Base-by-base conservation (phyloP, 768 basidiomycete species). In the Trametes cubensis region DNA sequence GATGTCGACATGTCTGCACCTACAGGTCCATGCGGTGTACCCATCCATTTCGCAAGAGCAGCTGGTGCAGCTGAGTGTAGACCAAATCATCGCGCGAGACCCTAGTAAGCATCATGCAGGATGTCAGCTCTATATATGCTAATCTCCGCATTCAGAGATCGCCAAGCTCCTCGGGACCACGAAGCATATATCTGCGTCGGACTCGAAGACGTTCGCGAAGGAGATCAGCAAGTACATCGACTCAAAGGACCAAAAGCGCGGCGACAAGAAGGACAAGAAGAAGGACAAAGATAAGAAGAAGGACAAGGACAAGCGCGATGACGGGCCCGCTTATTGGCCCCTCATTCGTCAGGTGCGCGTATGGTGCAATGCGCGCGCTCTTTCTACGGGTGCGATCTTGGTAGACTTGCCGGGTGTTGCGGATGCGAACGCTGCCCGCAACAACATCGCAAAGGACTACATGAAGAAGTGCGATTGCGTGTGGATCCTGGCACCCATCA, bases 401-500 rank as follows among this genome's bases (percentile, higher is more conserved):
- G 85, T 86, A 18, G 86, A 88, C 69, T 72, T 88, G 58, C 86
- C 86, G 53, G 86, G 86, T 74, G 83, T 85, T 25, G 84, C 84
- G 14, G 86, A 88, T 68, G 83, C 85, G 18, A 88, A 88, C 68
- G 84, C 84, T 13, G 86, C 86, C 15, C 75, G 85, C 57, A 83
- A 83, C 68, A 82, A 75, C 50, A 86, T 88, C 46, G 84, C 86
- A 2, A 85, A 85, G 68, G 79, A 83, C 30, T 87, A 86, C 70
- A 85, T 87, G 84, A 87, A 87, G 69, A 85, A 83, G 58, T 83
- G 81, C 55, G 76, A 84, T 49, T 85, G 82, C 56, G 81, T 86
- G 39, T 88, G 85, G 85, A 84, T 87, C 65, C 69, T 87, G n/a
- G 86, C 85, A 2, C 85, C 86, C 4, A 86, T 87, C 50, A 84